A percentile compares a stretch with the other conserved stretches of the same genome.
These are phyloP conservation scores for Trichophyton mentagrophytes DNA, from an alignment of 2,329 filamentous ascomycete species.

Conservation along the genomic window DNA sequence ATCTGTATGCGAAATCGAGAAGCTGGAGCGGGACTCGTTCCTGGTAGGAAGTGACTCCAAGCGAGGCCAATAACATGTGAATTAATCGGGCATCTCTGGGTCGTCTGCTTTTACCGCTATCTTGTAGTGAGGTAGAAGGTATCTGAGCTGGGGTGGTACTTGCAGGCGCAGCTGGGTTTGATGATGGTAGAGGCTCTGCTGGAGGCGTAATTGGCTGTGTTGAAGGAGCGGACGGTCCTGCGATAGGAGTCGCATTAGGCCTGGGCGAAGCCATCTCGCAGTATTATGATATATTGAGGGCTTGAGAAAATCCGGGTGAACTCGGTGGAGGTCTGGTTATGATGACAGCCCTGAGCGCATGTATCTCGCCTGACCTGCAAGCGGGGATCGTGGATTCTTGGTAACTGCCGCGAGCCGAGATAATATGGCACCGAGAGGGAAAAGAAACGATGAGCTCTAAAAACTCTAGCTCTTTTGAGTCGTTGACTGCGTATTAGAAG, in stretches of 20 bases:
- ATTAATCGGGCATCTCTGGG: constrained; percentile 40
- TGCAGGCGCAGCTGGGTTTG: constrained; percentile 11
- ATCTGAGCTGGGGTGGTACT: constrained; percentile 22
- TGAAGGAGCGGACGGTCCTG: constrained; percentile 20
- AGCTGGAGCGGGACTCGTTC: constrained; percentile 41
- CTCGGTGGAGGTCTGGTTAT: background rate
- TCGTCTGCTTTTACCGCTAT: constrained; percentile 35
- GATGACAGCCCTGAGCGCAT: background rate
- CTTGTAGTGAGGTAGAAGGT: constrained; percentile 34
- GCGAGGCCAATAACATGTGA: constrained; percentile 38
- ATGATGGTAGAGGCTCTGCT: constrained; percentile 14
- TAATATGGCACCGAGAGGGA: background rate
- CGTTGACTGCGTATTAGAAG: background rate
- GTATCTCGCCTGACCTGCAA: background rate
- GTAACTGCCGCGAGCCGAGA: background rate
- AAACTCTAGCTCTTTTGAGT: background rate
- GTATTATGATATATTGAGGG: background rate
- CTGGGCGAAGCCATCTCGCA: constrained; percentile 10
- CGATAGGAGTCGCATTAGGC: constrained; percentile 2
- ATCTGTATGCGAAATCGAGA: constrained; percentile 42
- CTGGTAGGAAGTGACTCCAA: constrained; percentile 39
- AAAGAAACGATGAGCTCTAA: background rate
- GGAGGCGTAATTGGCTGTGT: constrained; percentile 31
- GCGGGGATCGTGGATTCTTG: background rate
- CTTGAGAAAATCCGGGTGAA: no score